These are phyloP conservation scores for Selenicereus undatus DNA, from an alignment of 148 eudicot species.

Conservation along the genomic window DNA sequence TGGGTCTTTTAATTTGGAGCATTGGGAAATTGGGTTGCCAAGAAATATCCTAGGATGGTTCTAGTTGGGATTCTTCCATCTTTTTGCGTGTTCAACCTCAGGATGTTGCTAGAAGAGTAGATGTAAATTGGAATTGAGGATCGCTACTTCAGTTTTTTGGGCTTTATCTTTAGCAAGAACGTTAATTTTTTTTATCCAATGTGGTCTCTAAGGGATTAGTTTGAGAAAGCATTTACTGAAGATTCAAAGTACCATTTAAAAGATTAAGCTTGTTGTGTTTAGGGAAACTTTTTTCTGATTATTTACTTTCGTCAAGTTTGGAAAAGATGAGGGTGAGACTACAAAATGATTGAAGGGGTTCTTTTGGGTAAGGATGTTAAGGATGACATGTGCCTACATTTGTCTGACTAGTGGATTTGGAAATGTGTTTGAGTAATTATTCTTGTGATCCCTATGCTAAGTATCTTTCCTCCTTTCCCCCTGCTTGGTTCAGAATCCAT, in stretches of 20 bases:
- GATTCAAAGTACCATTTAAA: background rate
- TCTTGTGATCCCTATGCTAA: background rate
- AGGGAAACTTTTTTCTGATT: background rate
- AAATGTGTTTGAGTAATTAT: background rate
- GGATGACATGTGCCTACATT: background rate
- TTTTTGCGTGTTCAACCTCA: background rate
- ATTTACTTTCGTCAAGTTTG: background rate
- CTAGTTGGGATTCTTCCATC: background rate
- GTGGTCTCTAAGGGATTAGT: background rate
- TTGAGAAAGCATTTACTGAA: background rate
- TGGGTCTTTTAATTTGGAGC: background rate
- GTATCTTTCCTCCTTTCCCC: background rate
- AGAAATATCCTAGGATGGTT: background rate
- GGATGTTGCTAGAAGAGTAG: background rate
- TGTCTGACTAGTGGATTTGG: no score
- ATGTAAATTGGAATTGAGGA: background rate
- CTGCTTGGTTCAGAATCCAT: no score
- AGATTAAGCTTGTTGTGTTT: background rate
- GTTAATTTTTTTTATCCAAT: background rate
- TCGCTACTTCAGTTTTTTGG: background rate
- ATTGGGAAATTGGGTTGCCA: background rate
- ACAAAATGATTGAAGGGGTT: no score
- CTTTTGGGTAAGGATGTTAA: no score
- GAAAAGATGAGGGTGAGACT: background rate
- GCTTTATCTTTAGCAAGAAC: background rate